Conservation (phyloP, 225 moss, liverwort and hornwort genomes). For the Pseudisothecium myosuroides region DNA sequence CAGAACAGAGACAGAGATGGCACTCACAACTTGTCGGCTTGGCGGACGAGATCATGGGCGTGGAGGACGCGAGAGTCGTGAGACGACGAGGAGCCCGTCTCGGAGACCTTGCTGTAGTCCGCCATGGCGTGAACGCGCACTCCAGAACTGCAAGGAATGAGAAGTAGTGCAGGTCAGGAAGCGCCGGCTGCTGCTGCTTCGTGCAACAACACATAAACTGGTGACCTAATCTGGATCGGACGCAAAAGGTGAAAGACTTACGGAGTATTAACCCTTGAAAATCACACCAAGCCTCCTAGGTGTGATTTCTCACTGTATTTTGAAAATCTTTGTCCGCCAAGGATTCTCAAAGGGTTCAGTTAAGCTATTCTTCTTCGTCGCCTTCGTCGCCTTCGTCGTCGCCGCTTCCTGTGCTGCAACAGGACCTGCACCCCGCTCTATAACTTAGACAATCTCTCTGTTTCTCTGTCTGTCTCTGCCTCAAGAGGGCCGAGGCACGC, state of each 20-base stretch:
- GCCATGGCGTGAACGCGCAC: conserved; percentile 6
- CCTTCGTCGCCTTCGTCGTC: neutral
- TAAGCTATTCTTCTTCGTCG: neutral
- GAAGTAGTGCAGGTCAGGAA: neutral
- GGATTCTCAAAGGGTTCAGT: neutral
- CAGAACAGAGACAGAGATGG: neutral
- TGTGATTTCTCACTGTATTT: neutral
- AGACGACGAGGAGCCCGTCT: neutral
- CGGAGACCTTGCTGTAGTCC: neutral
- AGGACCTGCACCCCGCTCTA: neutral
- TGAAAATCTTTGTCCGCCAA: neutral
- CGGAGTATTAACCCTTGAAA: neutral
- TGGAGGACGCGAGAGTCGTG: neutral
- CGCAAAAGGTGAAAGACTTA: neutral
- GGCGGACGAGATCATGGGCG: neutral
- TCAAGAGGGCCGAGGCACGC: neutral
- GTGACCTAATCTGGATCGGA: neutral
- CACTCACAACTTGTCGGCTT: conserved; percentile 10
- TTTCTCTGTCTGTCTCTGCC: neutral
- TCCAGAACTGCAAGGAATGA: neutral
- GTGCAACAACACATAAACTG: neutral
- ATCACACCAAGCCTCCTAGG: neutral
- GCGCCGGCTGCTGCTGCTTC: neutral
- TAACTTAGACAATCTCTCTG: neutral
- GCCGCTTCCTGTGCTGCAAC: neutral